These are phyloP conservation scores for Mycena epipterygia DNA, from an alignment of 768 basidiomycete species.

Conservation along the genomic window DNA sequence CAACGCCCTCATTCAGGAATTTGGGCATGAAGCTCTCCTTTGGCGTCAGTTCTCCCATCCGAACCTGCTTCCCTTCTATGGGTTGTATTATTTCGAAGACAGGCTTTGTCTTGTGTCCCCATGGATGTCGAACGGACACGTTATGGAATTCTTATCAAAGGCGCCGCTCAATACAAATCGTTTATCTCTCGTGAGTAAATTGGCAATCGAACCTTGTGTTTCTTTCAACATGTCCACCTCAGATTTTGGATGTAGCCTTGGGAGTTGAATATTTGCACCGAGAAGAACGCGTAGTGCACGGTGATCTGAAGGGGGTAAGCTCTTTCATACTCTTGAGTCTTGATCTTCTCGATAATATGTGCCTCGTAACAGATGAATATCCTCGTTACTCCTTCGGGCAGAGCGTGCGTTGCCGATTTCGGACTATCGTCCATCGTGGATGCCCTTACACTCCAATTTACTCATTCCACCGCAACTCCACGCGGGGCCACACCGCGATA, in stretches of 20 bases:
- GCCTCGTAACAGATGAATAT: conserved; percentile 6
- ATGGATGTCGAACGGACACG: too few relatives aligned
- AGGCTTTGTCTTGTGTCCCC: conserved; percentile 31
- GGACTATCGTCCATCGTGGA: conserved; percentile 29
- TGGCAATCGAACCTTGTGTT: too few relatives aligned
- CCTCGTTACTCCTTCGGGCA: conserved; percentile 30
- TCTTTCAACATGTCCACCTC: too few relatives aligned
- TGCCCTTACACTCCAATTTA: conserved; percentile 10
- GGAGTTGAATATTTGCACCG: conserved; percentile 25
- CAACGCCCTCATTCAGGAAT: too few relatives aligned
- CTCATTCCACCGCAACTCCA: conserved; percentile 16
- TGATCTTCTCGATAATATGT: too few relatives aligned
- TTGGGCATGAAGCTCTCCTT: conserved; percentile 30
- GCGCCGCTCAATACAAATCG: too few relatives aligned
- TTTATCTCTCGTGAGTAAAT: too few relatives aligned
- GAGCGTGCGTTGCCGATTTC: conserved; percentile 34
- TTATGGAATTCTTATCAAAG: background rate
- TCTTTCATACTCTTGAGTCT: too few relatives aligned
- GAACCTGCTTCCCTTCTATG: conserved; percentile 36
- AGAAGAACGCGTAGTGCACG: conserved; percentile 26
- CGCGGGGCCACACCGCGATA: too few relatives aligned
- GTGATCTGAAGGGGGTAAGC: conserved; percentile 36
- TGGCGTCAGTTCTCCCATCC: conserved; percentile 37
- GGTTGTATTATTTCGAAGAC: conserved; percentile 14
- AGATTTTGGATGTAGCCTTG: too few relatives aligned